Evolutionary conservation across 176 grass and related monocot genomes (phyloP), one percentile per base, ranked within the genome.

Genomic region (Urochloa ruziziensis): DNA sequence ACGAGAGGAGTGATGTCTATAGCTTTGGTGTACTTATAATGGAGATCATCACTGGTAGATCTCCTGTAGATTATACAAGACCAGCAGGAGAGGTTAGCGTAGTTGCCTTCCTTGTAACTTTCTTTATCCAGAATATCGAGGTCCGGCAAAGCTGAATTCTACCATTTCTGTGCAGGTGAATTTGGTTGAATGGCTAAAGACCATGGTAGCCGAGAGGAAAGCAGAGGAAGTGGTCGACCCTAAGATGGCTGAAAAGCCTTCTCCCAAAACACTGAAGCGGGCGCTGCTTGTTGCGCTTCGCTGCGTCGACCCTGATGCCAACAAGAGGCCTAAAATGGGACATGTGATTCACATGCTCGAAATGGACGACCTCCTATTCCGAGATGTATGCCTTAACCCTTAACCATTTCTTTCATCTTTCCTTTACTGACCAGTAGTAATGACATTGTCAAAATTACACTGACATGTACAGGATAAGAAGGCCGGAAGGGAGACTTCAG

Each of bases 261-360:
- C 93, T 58, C 84, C 93, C 4, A 98, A 93, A 82, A 83, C 73
- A 12, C 76, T 98, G 37, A 98, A 98, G 48, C 85, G 96, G 16
- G 51, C 85, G 0, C 89, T 98, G 63, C 87, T 98, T 4, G 89
- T 92, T 4, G 96, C 93, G 21, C 92, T 98, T 51, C 96, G 91
- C 32, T 98, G 96, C 0, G 91, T 98, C 0, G 96, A 98, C 23
- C 96, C 96, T 29, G 96, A 98, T 80, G 96, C 82, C 57, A 74
- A 82, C n/a, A 98, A 95, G 68, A 78, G 96, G 48, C 96, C 96
- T 62, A 98, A 95, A 69, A 98, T 98, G 96, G 96, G 96, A 44
- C 93, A 95, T 78, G 91, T 98, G 7, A 93, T 98, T 74, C 96
- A 98, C 83, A 98, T 98, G 96, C 93, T 98, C 3, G 96, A 98